Evolutionary conservation across 2,329 filamentous ascomycete genomes (phyloP).

Genomic region (Stenocarpella maydis): DNA sequence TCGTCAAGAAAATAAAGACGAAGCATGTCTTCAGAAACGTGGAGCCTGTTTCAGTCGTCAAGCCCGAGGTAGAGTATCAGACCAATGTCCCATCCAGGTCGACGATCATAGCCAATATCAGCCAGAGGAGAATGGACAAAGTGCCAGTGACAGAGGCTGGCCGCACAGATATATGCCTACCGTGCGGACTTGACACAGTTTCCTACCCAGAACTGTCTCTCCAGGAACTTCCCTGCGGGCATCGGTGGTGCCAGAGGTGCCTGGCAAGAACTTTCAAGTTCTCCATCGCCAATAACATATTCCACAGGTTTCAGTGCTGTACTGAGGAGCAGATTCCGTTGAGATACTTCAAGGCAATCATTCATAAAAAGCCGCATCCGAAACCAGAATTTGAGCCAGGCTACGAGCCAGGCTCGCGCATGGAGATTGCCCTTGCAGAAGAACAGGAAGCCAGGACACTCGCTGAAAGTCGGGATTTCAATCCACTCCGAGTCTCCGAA

Average conservation of each 20-base stretch:
- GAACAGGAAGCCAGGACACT: neutral
- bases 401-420: slow-evolving; percentile 4
- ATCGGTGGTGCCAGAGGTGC: slow-evolving; percentile 17
- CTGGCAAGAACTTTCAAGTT: slow-evolving; percentile 24
- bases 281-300: slow-evolving; percentile 8
- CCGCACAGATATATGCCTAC: slow-evolving; percentile 12
- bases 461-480: slow-evolving; percentile 3
- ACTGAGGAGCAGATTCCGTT: neutral
- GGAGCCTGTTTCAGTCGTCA: slow-evolving; percentile 1
- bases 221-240: slow-evolving; percentile 16
- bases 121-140: slow-evolving; percentile 1
- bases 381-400: slow-evolving; percentile 10
- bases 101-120: slow-evolving; percentile 23
- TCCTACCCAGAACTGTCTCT: neutral
- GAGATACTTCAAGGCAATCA: neutral
- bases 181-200: neutral
- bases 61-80: slow-evolving; percentile 18
- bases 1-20: neutral
- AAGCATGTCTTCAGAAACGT: neutral
- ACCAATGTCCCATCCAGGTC: neutral
- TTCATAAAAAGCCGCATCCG: slow-evolving; percentile 6
- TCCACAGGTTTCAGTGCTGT: slow-evolving; percentile 23
- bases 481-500: slow-evolving; percentile 16
- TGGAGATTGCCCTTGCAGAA: neutral
- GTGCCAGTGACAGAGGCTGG: neutral